phyloP scores from a whole-genome alignment of 345 rosid species.

The Brassica cretica region DNA sequence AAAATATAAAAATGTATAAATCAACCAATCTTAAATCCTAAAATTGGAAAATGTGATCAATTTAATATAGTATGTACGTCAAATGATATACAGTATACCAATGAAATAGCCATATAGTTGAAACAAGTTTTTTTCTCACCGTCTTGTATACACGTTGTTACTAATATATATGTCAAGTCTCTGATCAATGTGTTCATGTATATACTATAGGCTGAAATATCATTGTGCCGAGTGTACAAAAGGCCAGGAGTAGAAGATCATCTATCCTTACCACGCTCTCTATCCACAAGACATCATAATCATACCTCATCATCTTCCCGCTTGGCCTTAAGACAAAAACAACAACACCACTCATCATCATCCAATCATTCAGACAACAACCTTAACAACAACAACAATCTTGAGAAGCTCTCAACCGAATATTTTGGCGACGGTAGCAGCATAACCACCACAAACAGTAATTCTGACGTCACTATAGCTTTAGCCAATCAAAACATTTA shows the following conservation, averaged over 20 bases:
- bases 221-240: slow-evolving; percentile 95
- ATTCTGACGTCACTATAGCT: slow-evolving; percentile 66
- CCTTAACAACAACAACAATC: slow-evolving; percentile 39
- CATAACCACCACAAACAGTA: slow-evolving; percentile 43
- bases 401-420: slow-evolving; percentile 39
- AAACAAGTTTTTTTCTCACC: too few species aligned
- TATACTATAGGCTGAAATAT: slow-evolving; percentile 70
- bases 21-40: too few species aligned
- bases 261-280: slow-evolving; percentile 74
- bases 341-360: slow-evolving; percentile 33
- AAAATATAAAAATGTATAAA: too few species aligned
- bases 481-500: slow-evolving; percentile 58
- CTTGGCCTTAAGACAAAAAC: slow-evolving; percentile 36
- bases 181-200: slow-evolving; percentile 9
- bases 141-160: background rate
- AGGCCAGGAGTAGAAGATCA: slow-evolving; percentile 95
- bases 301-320: slow-evolving; percentile 32
- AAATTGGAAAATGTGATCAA: too few species aligned
- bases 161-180: background rate
- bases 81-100: background rate
- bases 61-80: background rate
- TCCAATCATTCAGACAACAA: slow-evolving; percentile 36
- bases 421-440: slow-evolving; percentile 50
- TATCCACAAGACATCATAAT: slow-evolving; percentile 47
- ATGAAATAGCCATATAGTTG: background rate